Evolutionary conservation across 129 eudicot species (phyloP).

Genomic region (Gnaphalium uliginosum): DNA sequence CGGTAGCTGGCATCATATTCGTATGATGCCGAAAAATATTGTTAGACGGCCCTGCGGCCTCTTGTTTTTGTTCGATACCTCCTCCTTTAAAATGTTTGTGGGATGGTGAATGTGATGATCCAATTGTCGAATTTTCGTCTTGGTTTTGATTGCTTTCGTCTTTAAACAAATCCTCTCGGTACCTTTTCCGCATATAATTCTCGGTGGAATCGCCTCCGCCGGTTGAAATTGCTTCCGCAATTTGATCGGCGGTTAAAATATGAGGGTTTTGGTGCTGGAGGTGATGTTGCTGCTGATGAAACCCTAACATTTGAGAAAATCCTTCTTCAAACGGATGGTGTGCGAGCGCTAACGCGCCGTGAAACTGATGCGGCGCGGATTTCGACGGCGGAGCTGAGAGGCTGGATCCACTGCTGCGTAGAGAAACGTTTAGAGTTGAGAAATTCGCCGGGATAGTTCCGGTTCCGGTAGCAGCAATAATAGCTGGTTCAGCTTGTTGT

Average conservation of each 20-base stretch:
- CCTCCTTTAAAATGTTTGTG: conserved; percentile 52
- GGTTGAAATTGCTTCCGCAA: conserved; percentile 45
- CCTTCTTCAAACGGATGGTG: conserved; percentile 71
- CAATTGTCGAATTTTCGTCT: conserved; percentile 39
- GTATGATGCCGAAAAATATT: conserved; percentile 38
- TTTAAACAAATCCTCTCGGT: conserved; percentile 74
- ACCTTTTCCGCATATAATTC: conserved; percentile 60
- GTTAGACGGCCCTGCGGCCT: conserved; percentile 37
- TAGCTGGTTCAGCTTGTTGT: conserved; percentile 75
- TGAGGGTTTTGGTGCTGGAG: conserved; percentile 49
- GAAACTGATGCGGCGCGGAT: conserved; percentile 65
- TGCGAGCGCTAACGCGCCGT: conserved; percentile 56
- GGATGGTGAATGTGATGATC: conserved; percentile 47
- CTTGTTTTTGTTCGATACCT: conserved; percentile 43
- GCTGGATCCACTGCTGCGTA: conserved; percentile 64
- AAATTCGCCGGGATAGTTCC: conserved; percentile 80
- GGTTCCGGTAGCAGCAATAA: conserved; percentile 76
- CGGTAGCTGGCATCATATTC: conserved; percentile 55
- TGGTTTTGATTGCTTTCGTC: conserved; percentile 44
- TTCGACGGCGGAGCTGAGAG: conserved; percentile 71
- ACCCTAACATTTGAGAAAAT: conserved; percentile 73
- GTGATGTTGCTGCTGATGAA: conserved; percentile 49
- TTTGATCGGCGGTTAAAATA: conserved; percentile 51
- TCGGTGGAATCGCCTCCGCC: conserved; percentile 44
- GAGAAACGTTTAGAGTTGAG: conserved; percentile 62